Evolutionary conservation across 805 yeast genomes (phyloP).

Genomic region (Yarrowia sp.): DNA sequence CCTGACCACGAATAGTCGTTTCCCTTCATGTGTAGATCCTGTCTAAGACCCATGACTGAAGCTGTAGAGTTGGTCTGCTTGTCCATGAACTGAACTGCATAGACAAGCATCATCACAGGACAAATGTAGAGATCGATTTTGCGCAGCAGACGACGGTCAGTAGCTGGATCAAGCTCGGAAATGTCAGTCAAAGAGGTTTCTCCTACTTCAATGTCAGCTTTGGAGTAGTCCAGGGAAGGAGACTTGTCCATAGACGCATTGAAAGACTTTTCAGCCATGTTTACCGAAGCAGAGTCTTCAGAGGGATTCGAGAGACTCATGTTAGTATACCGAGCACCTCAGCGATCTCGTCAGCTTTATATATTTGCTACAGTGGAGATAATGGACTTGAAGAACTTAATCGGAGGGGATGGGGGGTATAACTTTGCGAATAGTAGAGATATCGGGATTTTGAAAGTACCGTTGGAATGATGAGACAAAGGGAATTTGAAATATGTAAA

Average conservation of each 20-base stretch:
- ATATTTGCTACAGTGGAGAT: not conserved
- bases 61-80: conserved; percentile 19
- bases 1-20: conserved; percentile 22
- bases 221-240: not conserved
- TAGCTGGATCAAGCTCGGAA: conserved; percentile 5
- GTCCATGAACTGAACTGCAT: conserved; percentile 26
- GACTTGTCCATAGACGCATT: not conserved
- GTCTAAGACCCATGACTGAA: conserved; percentile 6
- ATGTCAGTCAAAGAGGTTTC: not conserved
- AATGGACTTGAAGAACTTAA: not conserved
- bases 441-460: not conserved
- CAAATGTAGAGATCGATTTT: conserved; percentile 13
- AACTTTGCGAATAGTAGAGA: not conserved
- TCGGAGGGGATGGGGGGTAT: not conserved
- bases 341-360: not conserved
- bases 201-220: conserved; percentile 5
- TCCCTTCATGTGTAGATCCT: conserved; percentile 6
- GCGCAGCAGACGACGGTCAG: conserved; percentile 2
- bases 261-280: too few species aligned
- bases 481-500: not conserved
- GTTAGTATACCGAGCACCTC: too few species aligned
- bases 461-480: too few species aligned
- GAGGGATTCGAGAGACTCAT: too few species aligned
- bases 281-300: not conserved
- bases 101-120: conserved; percentile 20